Base-by-base conservation (phyloP, 352 stramenopile species). In the Stramenopiles sp. region DNA sequence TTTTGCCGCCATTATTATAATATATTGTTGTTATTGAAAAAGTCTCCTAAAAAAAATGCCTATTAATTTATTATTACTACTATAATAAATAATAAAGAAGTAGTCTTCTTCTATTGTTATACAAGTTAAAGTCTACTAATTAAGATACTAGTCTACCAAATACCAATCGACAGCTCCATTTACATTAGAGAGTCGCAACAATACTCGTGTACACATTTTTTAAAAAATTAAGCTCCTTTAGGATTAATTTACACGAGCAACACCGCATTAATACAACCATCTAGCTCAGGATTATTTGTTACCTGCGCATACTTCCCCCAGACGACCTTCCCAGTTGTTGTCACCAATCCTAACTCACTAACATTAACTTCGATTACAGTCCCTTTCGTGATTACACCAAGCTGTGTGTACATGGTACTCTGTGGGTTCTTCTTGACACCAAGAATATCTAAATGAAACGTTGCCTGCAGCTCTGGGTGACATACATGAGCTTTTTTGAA, bases 401-500 rank as follows among this genome's bases (percentile, higher is more conserved):
- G 89, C 85, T 96, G 89, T 32, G 95, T 98, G 88, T 99, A 99
- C 83, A 98, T 87, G 81, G 90, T 90, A 32, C 88, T 96, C 81
- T 95, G 94, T 33, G 97, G 97, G 88, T 99, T 99, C 90, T 99
- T 99, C 91, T 99, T 99, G 44, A 99, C 96, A 80, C 95, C 95
- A 7, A 99, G 86, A 83, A 99, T 99, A 87, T 99, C 96, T 80
- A 99, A 87, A 88, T 98, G 95, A 88, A 99, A 99, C 14, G 96
- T 99, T 7, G 96, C 97, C 88, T 99, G 98, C 71, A 99, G 90
- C 89, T 99, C 97, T n/a, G 97, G 97, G 91, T 99, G 97, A 14
- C 96, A 99, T 27, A 99, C 95, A 87, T 99, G 97, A 0, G 97
- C 96, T 87, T 99, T 98, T 88, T 99, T 99, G 88, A 99, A 98